Conservation (phyloP, 768 basidiomycete genomes). For the Leccinum uliginosum region DNA sequence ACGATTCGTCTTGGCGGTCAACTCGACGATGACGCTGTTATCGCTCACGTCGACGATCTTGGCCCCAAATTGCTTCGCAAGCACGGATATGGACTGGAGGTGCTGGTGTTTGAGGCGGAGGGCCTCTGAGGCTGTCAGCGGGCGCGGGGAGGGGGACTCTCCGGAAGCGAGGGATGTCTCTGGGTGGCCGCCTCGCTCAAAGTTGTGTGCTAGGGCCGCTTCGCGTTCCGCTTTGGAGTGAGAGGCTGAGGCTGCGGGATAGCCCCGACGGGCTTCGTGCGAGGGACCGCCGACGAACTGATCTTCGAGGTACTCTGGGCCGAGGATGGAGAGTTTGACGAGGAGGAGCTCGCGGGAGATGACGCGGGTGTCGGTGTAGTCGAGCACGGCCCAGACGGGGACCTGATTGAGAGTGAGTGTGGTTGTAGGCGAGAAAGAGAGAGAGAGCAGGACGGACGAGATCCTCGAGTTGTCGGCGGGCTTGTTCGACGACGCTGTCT, state of each 20-base stretch:
- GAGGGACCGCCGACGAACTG: conserved; percentile 84
- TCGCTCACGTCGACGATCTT: conserved; percentile 94
- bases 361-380: conserved; percentile 90
- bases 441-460: conserved; percentile 54
- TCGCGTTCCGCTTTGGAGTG: conserved; percentile 66
- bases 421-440: background rate
- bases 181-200: conserved; percentile 56
- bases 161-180: conserved; percentile 19
- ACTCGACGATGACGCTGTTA: conserved; percentile 90
- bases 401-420: conserved; percentile 51
- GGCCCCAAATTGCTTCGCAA: conserved; percentile 86
- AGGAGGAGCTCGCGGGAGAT: conserved; percentile 93
- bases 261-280: conserved; percentile 60
- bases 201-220: conserved; percentile 66
- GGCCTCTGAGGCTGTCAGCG: conserved; percentile 76
- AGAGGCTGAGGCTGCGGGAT: conserved; percentile 6
- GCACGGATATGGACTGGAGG: conserved; percentile 78
- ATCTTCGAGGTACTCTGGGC: conserved; percentile 93
- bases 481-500: conserved; percentile 97
- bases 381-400: conserved; percentile 98
- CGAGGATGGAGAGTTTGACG: conserved; percentile 95
- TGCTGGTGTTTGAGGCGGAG: conserved; percentile 88
- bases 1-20: conserved; percentile 87
- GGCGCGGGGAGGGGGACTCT: conserved; percentile 31
- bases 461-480: conserved; percentile 92